Evolutionary conservation across 2,329 filamentous ascomycete species (phyloP).

Genomic region (Sclerotinia spermophila): DNA sequence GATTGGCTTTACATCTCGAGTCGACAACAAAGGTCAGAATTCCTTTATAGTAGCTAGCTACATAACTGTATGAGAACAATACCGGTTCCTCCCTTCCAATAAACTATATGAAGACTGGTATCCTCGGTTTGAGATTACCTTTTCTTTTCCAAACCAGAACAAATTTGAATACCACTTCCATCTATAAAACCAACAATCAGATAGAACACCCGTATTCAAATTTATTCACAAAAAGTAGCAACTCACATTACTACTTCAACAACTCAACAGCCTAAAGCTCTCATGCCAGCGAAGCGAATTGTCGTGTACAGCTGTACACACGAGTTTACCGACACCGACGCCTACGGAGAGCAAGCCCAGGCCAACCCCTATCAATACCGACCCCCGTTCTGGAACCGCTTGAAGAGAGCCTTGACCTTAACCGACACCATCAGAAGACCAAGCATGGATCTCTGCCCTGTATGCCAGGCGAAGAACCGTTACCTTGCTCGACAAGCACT

Average conservation of each 20-base stretch:
- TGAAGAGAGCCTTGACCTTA: not conserved
- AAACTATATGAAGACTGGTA: not conserved
- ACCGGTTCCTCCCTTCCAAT: rapidly evolving
- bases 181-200: not conserved
- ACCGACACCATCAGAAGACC: not conserved
- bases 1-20: not conserved
- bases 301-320: slow-evolving; percentile 7
- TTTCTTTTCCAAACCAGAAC: not conserved
- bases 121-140: too few species aligned
- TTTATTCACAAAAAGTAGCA: not conserved
- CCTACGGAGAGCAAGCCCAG: not conserved
- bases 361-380: not conserved
- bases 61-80: not conserved
- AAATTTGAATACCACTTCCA: not conserved
- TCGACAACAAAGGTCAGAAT: not conserved
- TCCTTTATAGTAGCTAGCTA: not conserved
- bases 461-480: not conserved
- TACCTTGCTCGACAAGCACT: not conserved
- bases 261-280: not conserved
- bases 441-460: not conserved
- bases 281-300: not conserved
- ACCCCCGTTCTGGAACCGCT: not conserved
- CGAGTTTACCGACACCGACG: not conserved
- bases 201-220: not conserved
- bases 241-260: not conserved